phyloP scores from a whole-genome alignment of 805 yeast species.

The Lipomyces starkeyi region DNA sequence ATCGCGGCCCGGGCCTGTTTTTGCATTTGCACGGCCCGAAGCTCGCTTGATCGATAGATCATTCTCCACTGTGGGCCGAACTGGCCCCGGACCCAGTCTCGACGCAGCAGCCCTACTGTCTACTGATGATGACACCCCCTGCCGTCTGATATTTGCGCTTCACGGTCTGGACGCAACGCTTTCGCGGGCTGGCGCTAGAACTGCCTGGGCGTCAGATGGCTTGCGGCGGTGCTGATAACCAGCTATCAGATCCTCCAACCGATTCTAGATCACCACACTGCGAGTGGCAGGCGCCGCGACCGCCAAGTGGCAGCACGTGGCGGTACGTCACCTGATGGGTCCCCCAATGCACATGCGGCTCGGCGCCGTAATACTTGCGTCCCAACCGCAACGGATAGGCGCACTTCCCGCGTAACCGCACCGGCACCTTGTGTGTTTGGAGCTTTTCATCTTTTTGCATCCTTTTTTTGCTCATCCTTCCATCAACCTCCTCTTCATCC shows the following conservation, averaged over 20 bases:
- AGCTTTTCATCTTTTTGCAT: slow-evolving; percentile 2
- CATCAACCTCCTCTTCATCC: background rate
- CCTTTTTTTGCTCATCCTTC: slow-evolving; percentile 1
- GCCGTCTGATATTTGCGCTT: too few relatives aligned
- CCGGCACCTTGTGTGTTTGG: background rate
- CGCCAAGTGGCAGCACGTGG: slow-evolving; percentile 7
- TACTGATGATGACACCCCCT: too few relatives aligned
- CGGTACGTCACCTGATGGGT: slow-evolving; percentile 7
- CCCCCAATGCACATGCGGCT: background rate
- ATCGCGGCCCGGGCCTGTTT: too few relatives aligned
- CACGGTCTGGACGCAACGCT: too few relatives aligned
- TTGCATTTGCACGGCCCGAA: too few relatives aligned
- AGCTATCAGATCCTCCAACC: background rate
- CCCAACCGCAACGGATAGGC: background rate
- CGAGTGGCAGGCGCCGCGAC: background rate
- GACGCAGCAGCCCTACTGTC: too few relatives aligned
- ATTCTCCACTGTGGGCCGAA: too few relatives aligned
- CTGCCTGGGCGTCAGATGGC: too few relatives aligned
- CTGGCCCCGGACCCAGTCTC: too few relatives aligned
- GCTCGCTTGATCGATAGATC: too few relatives aligned
- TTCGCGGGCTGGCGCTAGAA: too few relatives aligned
- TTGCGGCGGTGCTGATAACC: background rate
- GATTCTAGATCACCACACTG: too few relatives aligned
- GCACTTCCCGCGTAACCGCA: background rate
- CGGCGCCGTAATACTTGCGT: background rate